Percentiles rank a stretch among this genome's conserved stretches.
Conservation (phyloP, 768 basidiomycete genomes). For the Russula sp. region DNA sequence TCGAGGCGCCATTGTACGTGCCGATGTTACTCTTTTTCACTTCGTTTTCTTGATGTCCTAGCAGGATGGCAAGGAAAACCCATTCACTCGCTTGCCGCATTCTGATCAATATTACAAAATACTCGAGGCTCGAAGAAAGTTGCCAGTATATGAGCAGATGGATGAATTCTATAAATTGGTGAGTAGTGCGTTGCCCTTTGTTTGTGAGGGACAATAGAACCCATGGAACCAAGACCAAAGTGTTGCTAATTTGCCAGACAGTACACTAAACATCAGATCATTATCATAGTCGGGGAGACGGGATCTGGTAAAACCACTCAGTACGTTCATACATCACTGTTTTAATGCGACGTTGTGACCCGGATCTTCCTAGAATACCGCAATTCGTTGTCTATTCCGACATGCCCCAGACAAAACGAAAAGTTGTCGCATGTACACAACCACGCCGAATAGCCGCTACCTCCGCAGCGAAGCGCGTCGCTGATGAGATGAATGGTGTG, state of each 20-base stretch:
- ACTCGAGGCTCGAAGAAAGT: conserved; percentile 74
- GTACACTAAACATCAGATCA: conserved; percentile 80
- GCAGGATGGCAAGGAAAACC: conserved; percentile 78
- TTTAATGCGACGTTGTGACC: background rate
- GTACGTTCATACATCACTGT: conserved; percentile 44
- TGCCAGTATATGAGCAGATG: conserved; percentile 93
- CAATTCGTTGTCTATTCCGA: conserved; percentile 96
- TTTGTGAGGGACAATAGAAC: conserved; percentile 35
- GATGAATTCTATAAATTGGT: conserved; percentile 87
- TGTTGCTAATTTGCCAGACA: conserved; percentile 39
- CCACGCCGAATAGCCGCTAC: conserved; percentile 95
- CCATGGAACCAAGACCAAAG: conserved; percentile 28
- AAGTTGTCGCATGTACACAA: conserved; percentile 94
- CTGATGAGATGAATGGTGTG: conserved; percentile 98
- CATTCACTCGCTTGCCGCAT: conserved; percentile 81
- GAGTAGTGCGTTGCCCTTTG: conserved; percentile 38
- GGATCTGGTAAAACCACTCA: conserved; percentile 96
- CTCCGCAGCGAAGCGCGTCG: conserved; percentile 97
- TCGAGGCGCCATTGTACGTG: conserved; percentile 42
- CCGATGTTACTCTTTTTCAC: background rate
- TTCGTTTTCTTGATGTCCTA: conserved; percentile 10
- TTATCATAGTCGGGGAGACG: conserved; percentile 90
- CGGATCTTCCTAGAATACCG: conserved; percentile 64
- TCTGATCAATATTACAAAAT: conserved; percentile 83
- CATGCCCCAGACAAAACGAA: conserved; percentile 83